These are phyloP conservation scores for Volvox reticuliferus DNA, from an alignment of 139 green algal species.

Conservation along the genomic window DNA sequence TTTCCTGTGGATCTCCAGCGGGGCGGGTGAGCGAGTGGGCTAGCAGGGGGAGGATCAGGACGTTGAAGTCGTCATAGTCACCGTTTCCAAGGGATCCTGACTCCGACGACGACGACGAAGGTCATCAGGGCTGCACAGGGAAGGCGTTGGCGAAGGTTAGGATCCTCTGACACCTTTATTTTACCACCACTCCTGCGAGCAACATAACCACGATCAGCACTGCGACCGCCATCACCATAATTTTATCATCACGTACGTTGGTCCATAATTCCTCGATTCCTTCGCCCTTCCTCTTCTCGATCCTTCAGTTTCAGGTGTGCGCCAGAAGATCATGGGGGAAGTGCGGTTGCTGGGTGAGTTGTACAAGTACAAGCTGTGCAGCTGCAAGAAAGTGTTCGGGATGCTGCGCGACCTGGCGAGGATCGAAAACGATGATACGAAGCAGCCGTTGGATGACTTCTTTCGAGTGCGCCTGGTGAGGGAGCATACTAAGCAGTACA, in stretches of 20 bases:
- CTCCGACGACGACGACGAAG: no score
- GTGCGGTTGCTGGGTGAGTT: conserved; percentile 92
- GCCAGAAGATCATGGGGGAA: conserved; percentile 89
- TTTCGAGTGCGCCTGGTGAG: conserved; percentile 66
- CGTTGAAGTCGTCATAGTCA: background rate
- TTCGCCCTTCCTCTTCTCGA: no score
- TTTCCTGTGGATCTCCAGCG: conserved; percentile 68
- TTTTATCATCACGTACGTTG: no score
- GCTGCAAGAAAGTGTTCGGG: conserved; percentile 84
- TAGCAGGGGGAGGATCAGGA: background rate
- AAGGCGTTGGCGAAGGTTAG: no score
- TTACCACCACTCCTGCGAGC: no score
- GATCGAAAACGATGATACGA: conserved; percentile 77
- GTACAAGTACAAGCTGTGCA: conserved; percentile 91
- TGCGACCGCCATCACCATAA: no score
- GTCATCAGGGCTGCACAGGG: no score
- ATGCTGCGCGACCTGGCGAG: conserved; percentile 85
- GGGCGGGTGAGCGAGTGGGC: conserved; percentile 22
- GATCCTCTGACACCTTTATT: no score
- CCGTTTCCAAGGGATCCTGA: no score
- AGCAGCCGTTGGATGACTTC: conserved; percentile 62
- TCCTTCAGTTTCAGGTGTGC: conserved; percentile 64
- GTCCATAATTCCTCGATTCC: no score
- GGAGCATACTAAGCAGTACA: background rate
- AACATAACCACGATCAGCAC: no score